These are phyloP conservation scores for Thelephora aurantiotincta DNA, from an alignment of 768 basidiomycete species.

Conservation along the genomic window DNA sequence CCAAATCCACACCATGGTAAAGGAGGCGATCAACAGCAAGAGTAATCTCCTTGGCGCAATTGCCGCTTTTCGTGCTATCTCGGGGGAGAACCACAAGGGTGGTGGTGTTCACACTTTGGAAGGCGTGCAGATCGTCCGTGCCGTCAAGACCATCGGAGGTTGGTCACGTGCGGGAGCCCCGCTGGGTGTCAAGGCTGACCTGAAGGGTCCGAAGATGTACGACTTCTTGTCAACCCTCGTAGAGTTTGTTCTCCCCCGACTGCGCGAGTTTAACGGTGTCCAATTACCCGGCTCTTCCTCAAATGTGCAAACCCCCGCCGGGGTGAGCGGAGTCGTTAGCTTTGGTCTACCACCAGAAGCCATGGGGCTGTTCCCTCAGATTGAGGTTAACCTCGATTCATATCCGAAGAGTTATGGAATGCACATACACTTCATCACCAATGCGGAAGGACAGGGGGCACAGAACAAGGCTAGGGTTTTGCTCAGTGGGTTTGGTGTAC, in stretches of 20 bases:
- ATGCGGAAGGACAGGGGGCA: conserved; percentile 75
- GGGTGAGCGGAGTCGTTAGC: conserved; percentile 77
- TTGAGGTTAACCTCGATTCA: conserved; percentile 85
- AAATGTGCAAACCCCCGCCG: conserved; percentile 57
- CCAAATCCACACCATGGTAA: conserved; percentile 75
- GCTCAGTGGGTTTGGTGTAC: conserved; percentile 85
- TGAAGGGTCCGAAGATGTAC: conserved; percentile 89
- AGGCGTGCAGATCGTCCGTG: conserved; percentile 68
- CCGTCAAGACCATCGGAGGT: conserved; percentile 55
- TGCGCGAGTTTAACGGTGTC: conserved; percentile 83
- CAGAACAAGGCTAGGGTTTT: conserved; percentile 80
- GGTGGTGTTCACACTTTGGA: conserved; percentile 55
- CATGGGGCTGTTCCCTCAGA: conserved; percentile 87
- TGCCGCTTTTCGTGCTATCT: conserved; percentile 77
- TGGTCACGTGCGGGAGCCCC: conserved; percentile 82
- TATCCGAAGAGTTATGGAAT: conserved; percentile 83
- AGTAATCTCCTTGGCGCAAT: conserved; percentile 68
- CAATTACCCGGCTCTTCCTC: conserved; percentile 60
- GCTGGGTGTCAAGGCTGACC: conserved; percentile 77
- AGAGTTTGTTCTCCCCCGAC: conserved; percentile 90
- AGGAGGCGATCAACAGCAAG: conserved; percentile 61
- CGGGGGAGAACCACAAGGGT: conserved; percentile 64
- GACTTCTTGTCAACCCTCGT: conserved; percentile 79
- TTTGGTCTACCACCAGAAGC: conserved; percentile 78
- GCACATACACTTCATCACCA: conserved; percentile 90